These are phyloP conservation scores for Schizonepeta tenuifolia DNA, from an alignment of 257 asterid genomes.

Conservation along the genomic window DNA sequence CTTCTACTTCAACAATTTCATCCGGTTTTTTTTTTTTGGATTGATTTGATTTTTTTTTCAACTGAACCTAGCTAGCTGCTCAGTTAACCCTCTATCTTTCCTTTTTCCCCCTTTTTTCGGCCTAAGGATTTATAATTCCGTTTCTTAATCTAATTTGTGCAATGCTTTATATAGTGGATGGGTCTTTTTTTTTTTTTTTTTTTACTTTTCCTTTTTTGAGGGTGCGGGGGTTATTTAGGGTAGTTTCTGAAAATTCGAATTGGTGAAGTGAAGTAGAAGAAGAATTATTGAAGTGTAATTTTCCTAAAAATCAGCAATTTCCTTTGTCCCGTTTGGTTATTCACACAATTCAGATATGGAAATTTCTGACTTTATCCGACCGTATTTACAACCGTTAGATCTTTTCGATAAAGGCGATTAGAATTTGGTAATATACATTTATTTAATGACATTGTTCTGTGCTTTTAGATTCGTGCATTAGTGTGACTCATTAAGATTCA, in stretches of 20 bases:
- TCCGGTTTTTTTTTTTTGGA: neutral
- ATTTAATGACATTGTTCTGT: neutral
- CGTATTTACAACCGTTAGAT: neutral
- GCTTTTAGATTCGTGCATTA: slow-evolving; percentile 1
- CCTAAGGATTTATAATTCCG: neutral
- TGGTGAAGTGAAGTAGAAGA: slow-evolving; percentile 3
- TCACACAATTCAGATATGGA: slow-evolving; percentile 20
- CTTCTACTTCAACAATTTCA: neutral
- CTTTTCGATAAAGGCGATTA: neutral
- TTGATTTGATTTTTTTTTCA: neutral
- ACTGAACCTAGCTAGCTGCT: neutral
- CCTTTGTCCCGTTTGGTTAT: neutral
- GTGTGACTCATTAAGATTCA: too few relatives aligned
- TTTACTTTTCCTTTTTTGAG: neutral
- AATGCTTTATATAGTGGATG: neutral
- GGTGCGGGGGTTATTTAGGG: neutral
- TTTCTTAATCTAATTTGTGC: neutral
- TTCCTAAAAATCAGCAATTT: neutral
- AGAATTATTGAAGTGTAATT: too few relatives aligned
- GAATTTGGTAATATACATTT: neutral
- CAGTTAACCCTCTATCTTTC: slow-evolving; percentile 15
- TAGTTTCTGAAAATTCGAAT: slow-evolving; percentile 3
- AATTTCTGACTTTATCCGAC: neutral
- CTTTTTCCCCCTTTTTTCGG: neutral
- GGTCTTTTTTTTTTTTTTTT: neutral